Base-by-base conservation (phyloP, 73 alveolate genomes). In the Tetrahymena borealis region DNA sequence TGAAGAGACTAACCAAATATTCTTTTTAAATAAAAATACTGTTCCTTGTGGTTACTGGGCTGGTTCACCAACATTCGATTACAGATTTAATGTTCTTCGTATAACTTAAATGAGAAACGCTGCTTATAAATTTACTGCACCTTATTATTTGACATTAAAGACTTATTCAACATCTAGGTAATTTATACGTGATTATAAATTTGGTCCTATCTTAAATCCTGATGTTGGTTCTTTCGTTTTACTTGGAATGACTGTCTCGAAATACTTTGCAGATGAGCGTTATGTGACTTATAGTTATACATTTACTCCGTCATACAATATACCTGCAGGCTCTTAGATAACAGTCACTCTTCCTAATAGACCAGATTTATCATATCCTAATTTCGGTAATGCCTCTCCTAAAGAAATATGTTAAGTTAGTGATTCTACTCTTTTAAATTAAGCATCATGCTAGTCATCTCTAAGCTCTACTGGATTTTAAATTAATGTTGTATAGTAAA, bases 61-160 rank as follows among this genome's bases (percentile, higher is more conserved):
- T 60, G 85, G 38, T 13, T 7, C 43, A 39, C 12, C 43, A 9
- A 12, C 43, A 39, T 24, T 35, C n/a, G n/a, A n/a, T 60, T 28
- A 18, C 28, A 60, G 28, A 60, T 18, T 60, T 15, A 60, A 60
- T 9, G 37, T 35, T 28, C 40, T 92, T 20, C 37, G 77, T 32
- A 78, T 92, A 35, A 36, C 95, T 35, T 92, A 92, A 39, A 78
- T 92, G 90, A 78, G 95, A 92, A 91, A 91, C 32, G 79, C 95
- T 7, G 95, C 95, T 33, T 92, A 92, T 78, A 8, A 77, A 1
- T 92, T 92, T 35, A 35, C 78, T 24, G 37, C 90, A 5, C 32
- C 92, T 0, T 92, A 92, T 18, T 4, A 13, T 78, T 39, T 92
- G 33, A 36, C 38, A 78, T 15, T 92, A 31, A 38, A 85, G 24